Evolutionary conservation across 441 rosid species (phyloP), one percentile per base, ranked within the genome.

Genomic region (Aquilaria agallochum): DNA sequence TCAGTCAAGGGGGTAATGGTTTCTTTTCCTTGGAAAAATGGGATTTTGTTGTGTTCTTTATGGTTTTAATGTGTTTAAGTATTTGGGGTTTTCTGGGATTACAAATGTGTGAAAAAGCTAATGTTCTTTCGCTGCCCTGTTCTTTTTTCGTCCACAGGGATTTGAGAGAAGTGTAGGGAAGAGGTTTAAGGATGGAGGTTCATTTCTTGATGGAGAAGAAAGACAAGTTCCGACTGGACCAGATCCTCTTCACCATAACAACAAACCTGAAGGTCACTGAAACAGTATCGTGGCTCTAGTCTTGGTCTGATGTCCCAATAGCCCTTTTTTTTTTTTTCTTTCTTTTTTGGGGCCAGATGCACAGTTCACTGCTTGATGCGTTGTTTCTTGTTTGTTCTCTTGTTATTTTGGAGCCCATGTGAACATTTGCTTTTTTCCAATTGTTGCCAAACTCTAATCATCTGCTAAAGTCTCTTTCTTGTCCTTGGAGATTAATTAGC

Each of bases 201-300:
- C 74, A 58, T 53, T 46, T 11, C n/a, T 44, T 32, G 68, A 27
- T 53, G 71, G 64, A 50, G 76, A 80, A 58, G 78, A 72, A 53
- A 82, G 96, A 62, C 64, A 78, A 77, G 90, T 86, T 48, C 96
- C 90, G 0, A 79, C 90, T 2, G 90, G 96, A 73, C 81, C 92
- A 31, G 86, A 89, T 72, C 96, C 92, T 58, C 89, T 89, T 49
- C 94, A 86, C 75, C 89, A 90, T 72, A 72, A 90, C 54, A 36
- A 53, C 51, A 50, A 63, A 61, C 92, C 90, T 55, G 54, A 69
- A 36, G 63, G 75, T 52, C 86, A 79, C 31, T 78, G 75, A 77
- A 49, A 9, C 7, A 40, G 45, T 10, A 20, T 40, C 42, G 42
- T 36, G 1, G 5, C 42, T 36, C 42, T 36, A 1, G 7, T 36